Evolutionary conservation across 2,329 filamentous ascomycete species (phyloP).

Genomic region (Paracamarosporium sp.): DNA sequence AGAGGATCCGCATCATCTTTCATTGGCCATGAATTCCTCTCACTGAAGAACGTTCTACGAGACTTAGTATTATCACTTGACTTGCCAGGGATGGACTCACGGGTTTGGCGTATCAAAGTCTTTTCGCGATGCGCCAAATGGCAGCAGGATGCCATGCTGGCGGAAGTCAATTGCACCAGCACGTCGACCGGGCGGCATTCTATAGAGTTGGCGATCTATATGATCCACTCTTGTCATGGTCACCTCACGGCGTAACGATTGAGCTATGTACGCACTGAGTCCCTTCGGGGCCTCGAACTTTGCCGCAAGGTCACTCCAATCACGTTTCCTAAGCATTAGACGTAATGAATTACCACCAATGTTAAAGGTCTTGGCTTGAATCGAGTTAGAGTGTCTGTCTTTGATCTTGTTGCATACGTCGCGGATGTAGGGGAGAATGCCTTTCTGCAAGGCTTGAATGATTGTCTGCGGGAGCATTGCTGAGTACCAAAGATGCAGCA

Average conservation of each 20-base stretch:
- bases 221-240: too few species aligned
- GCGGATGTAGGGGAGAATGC: constrained; percentile 41
- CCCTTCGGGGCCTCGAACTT: too few species aligned
- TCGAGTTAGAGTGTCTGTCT: constrained; percentile 22
- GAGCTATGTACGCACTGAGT: too few species aligned
- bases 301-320: too few species aligned
- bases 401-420: constrained; percentile 42
- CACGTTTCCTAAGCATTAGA: constrained; percentile 35
- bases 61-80: too few species aligned
- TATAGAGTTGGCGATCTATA: too few species aligned
- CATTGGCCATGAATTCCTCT: constrained; percentile 46
- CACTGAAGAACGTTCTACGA: constrained; percentile 46
- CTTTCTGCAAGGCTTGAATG: constrained; percentile 25
- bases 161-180: too few species aligned
- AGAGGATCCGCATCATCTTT: constrained; percentile 46
- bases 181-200: too few species aligned
- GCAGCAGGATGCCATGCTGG: too few species aligned
- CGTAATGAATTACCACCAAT: constrained; percentile 29
- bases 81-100: too few species aligned
- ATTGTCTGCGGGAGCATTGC: too few species aligned
- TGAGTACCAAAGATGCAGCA: constrained; percentile 45
- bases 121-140: constrained; percentile 23
- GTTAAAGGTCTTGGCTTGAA: constrained; percentile 43
- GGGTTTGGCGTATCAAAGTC: constrained; percentile 50
- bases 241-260: too few species aligned